These are phyloP conservation scores for Colletotrichum orbiculare DNA, from an alignment of 2,329 filamentous ascomycete species.

Conservation along the genomic window DNA sequence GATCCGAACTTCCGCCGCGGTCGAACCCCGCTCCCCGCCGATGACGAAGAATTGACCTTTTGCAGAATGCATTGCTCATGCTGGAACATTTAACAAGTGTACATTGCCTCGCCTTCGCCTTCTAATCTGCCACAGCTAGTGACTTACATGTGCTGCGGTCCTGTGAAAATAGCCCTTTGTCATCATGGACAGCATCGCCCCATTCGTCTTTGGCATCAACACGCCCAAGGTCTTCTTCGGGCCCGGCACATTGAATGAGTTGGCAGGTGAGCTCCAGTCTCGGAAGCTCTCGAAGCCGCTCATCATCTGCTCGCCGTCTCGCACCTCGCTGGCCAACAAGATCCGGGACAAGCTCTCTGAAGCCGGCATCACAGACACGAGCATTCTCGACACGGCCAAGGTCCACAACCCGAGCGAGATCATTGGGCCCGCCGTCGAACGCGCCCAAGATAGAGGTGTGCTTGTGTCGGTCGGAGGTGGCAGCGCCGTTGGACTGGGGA, in stretches of 20 bases:
- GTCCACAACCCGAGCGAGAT: constrained; percentile 43
- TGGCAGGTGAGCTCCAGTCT: constrained; percentile 48
- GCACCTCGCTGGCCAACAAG: constrained; percentile 46
- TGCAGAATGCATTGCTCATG: background rate
- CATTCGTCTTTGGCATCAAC: constrained; percentile 26
- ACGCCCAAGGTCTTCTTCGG: constrained; percentile 50
- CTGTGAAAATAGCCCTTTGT: background rate
- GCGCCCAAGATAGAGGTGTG: constrained; percentile 58
- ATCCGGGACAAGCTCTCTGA: constrained; percentile 43
- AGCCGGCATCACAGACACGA: constrained; percentile 44
- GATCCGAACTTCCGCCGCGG: constrained; percentile 6
- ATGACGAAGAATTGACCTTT: constrained; percentile 24
- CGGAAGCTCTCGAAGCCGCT: constrained; percentile 48
- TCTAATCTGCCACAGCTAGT: too few relatives aligned
- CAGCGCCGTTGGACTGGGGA: constrained; percentile 69
- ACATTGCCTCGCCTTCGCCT: background rate
- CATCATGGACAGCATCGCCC: constrained; percentile 17
- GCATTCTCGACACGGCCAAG: constrained; percentile 48
- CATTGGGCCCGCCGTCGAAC: constrained; percentile 43
- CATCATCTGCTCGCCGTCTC: constrained; percentile 52
- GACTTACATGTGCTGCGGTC: too few relatives aligned
- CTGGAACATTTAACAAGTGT: background rate
- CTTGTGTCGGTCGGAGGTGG: constrained; percentile 72
- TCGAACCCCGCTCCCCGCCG: constrained; percentile 33
- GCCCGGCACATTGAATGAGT: constrained; percentile 44